Base-by-base conservation (phyloP, 495 filamentous ascomycete species). In the Penicillium canescens region DNA sequence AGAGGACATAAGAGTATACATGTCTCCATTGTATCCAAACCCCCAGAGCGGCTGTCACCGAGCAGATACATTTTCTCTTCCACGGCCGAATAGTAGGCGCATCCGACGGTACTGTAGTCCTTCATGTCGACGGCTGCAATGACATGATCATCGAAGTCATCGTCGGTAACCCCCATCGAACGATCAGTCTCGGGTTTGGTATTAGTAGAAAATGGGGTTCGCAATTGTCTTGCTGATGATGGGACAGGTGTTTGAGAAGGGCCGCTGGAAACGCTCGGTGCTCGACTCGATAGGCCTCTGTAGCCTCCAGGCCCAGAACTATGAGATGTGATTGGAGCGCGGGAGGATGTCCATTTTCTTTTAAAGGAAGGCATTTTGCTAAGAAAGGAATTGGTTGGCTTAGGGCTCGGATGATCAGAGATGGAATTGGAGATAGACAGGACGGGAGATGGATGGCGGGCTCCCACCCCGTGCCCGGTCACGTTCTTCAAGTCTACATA, bases 41-140 rank as follows among this genome's bases (percentile, higher is more conserved):
- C 83, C 3, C 87, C 87, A 41, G 86, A 77, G 34, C 81, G 80
- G n/a, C 88, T 79, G 63, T 98, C 94, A 57, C 92, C 86, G 61
- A 96, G 83, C 43, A 97, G 70, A 31, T 87, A 88, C 11, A 98
- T 69, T 42, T 75, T 86, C 64, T 91, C 86, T 31, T 96, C 85
- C 38, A 80, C 70, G 3, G 85, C 86, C 18, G 87, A 76, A 68
- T 93, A 98, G 68, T 94, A 96, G 21, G 89, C 86, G 65, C 92
- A 98, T 5, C 94, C 94, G 12, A 98, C 77, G 0, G 82, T 88
- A 0, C 82, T 86, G 12, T 82, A 74, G 18, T 88, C 84, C 48
- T 80, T 83, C 62, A 91, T 77, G 50, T 97, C 90, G 24, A 97
- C 74, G 1, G 90, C 92, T 82, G 92, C 90, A 52, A 98, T 84